Conservation (phyloP, 257 asterid species). For the Petrea volubilis region DNA sequence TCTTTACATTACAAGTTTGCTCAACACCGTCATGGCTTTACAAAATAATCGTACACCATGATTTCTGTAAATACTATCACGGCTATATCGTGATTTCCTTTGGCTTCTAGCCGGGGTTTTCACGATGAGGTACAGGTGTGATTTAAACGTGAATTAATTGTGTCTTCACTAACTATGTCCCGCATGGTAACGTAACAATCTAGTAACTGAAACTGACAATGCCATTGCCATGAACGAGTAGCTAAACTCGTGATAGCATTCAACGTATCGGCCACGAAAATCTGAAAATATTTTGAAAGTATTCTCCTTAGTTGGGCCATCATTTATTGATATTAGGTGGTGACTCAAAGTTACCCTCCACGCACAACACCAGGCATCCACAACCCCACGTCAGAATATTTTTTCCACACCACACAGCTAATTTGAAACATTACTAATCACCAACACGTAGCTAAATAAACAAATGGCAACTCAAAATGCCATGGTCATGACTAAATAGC, state of each 20-base stretch:
- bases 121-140: background rate
- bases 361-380: constrained; percentile 12
- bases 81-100: too few relatives aligned
- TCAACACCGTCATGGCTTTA: too few relatives aligned
- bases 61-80: too few relatives aligned
- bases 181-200: background rate
- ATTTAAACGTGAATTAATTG: constrained; percentile 6
- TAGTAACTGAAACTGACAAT: constrained; percentile 12
- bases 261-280: background rate
- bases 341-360: constrained; percentile 8
- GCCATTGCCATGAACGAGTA: background rate
- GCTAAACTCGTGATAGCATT: background rate
- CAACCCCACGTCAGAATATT: background rate
- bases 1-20: too few relatives aligned
- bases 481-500: too few relatives aligned
- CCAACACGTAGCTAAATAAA: background rate
- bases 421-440: background rate
- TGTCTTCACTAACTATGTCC: background rate
- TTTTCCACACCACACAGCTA: background rate
- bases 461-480: background rate
- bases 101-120: too few relatives aligned
- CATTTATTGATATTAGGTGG: background rate
- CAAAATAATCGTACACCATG: too few relatives aligned
- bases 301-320: background rate
- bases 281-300: background rate